Conservation (phyloP, 148 eudicot genomes). For the Hydrangea macrophylla region DNA sequence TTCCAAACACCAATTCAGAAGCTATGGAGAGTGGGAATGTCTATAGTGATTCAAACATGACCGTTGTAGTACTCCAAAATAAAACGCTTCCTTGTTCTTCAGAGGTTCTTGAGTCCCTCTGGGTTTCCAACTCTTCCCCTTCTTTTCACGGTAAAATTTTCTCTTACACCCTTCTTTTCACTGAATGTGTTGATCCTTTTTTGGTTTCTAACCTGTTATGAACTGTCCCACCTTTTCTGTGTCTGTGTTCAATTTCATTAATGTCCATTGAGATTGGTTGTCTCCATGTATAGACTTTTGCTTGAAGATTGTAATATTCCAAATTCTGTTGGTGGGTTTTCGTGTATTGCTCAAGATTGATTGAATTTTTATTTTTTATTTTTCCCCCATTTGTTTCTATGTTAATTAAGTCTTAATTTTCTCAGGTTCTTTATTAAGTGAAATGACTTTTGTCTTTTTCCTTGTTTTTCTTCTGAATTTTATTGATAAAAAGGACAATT, state of each 20-base stretch:
- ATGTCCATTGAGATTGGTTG: not conserved
- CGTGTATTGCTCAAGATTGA: not conserved
- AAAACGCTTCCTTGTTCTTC: slow-evolving; percentile 23
- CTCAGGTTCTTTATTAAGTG: not conserved
- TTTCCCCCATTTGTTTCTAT: not conserved
- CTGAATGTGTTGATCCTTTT: too few species aligned
- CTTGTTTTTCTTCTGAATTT: not conserved
- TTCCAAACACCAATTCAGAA: slow-evolving; percentile 1
- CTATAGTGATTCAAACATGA: slow-evolving; percentile 18
- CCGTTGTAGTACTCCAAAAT: slow-evolving; percentile 28
- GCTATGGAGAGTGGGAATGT: slow-evolving; percentile 35
- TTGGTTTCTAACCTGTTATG: not conserved
- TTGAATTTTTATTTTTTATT: too few species aligned
- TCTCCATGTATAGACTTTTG: not conserved
- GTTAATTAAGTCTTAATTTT: too few species aligned
- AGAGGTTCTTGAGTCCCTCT: slow-evolving; percentile 35
- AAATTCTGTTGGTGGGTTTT: not conserved
- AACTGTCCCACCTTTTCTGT: not conserved
- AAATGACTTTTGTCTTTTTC: too few species aligned
- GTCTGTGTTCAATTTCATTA: not conserved
- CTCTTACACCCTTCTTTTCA: not conserved
- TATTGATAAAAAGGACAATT: not conserved
- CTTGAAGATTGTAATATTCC: not conserved
- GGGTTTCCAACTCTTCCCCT: slow-evolving; percentile 47
- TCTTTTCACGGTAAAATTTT: slow-evolving; percentile 46